A percentile compares a stretch with the other conserved stretches of the same genome.
Conservation (phyloP, 768 basidiomycete species). For the Boletellus sp. region DNA sequence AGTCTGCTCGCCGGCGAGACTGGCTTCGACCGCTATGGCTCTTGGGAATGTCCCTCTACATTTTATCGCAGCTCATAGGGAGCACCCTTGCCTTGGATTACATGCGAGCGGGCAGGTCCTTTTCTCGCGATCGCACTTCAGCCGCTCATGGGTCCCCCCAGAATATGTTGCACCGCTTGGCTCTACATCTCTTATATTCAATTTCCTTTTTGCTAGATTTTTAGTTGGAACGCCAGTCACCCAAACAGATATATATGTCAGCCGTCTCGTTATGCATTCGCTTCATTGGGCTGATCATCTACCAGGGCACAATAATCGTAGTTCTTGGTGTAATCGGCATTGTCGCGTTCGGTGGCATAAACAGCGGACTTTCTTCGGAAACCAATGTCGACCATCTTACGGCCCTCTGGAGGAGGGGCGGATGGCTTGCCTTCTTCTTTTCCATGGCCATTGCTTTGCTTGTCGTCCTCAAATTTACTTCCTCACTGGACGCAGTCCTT, state of each 20-base stretch:
- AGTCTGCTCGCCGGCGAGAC: conserved; percentile 66
- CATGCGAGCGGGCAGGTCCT: conserved; percentile 69
- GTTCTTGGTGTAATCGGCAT: conserved; percentile 84
- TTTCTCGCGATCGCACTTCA: background rate
- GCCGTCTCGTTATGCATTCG: conserved; percentile 21
- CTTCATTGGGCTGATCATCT: background rate
- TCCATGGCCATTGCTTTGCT: conserved; percentile 68
- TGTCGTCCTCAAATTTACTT: conserved; percentile 62
- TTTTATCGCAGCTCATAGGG: conserved; percentile 84
- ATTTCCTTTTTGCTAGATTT: conserved; percentile 91
- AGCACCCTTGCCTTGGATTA: conserved; percentile 85
- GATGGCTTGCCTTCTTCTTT: conserved; percentile 92
- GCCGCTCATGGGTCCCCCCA: conserved; percentile 25
- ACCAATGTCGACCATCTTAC: conserved; percentile 76
- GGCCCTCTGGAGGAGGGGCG: conserved; percentile 76
- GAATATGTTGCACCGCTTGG: conserved; percentile 97
- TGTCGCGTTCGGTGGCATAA: conserved; percentile 82
- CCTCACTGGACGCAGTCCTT: conserved; percentile 71
- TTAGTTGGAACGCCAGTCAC: conserved; percentile 85
- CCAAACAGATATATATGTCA: conserved; percentile 74
- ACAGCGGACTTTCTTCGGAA: conserved; percentile 71
- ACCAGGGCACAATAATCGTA: conserved; percentile 77
- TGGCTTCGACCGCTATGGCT: conserved; percentile 87
- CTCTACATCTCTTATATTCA: conserved; percentile 91
- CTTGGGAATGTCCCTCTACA: conserved; percentile 90